Conservation (phyloP, 2,329 filamentous ascomycete genomes). For the Aureobasidium lini region DNA sequence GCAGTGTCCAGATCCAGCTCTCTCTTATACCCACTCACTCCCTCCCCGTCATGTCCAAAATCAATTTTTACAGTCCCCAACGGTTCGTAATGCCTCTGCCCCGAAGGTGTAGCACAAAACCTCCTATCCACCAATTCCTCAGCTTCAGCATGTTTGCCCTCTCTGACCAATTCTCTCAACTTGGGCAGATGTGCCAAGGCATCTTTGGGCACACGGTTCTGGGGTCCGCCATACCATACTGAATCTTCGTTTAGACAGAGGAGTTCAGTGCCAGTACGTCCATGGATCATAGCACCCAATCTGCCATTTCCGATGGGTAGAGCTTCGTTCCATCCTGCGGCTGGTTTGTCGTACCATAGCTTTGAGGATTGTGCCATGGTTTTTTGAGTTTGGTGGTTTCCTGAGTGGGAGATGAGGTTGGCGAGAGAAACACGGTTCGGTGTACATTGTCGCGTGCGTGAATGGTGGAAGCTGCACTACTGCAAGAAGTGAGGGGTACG, state of each 20-base stretch:
- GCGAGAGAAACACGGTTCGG: neutral
- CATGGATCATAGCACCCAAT: constrained; percentile 40
- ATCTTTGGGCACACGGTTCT: constrained; percentile 36
- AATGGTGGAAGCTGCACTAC: neutral
- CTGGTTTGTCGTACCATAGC: constrained; percentile 24
- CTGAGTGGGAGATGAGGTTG: neutral
- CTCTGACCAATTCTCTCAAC: constrained; percentile 35
- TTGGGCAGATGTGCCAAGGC: constrained; percentile 26
- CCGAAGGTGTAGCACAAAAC: constrained; percentile 41
- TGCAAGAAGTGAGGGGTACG: neutral
- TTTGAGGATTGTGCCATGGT: neutral
- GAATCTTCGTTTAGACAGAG: constrained; percentile 44
- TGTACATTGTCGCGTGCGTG: neutral
- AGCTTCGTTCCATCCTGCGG: constrained; percentile 32
- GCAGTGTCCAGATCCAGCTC: constrained; percentile 34
- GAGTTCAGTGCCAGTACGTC: constrained; percentile 36
- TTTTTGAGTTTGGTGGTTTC: too few relatives aligned
- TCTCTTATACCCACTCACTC: constrained; percentile 30
- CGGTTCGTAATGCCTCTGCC: constrained; percentile 44
- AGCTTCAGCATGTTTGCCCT: constrained; percentile 33
- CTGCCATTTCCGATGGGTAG: constrained; percentile 45
- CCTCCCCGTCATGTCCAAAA: neutral
- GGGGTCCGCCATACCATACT: constrained; percentile 40
- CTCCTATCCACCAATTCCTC: constrained; percentile 34
- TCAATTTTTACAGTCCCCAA: constrained; percentile 21